phyloP scores from a whole-genome alignment of 768 basidiomycete species.

The Lepiota subincarnata region DNA sequence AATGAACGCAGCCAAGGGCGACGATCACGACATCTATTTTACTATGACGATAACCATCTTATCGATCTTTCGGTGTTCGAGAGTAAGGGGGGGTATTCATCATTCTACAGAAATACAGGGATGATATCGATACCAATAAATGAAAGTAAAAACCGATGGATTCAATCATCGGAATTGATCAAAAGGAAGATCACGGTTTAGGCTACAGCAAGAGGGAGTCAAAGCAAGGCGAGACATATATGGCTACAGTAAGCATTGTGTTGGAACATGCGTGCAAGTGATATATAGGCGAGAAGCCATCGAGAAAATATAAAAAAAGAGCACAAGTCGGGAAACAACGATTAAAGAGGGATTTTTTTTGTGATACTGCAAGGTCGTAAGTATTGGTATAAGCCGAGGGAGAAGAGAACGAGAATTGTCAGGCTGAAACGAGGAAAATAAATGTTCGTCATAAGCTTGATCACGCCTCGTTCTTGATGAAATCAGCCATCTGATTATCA shows the following conservation, averaged over 20 bases:
- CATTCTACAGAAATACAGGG: conserved; percentile 6
- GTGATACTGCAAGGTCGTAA: background rate
- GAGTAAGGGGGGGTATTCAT: background rate
- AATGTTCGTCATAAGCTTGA: background rate
- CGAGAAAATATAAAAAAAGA: background rate
- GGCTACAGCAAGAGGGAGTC: conserved; percentile 7
- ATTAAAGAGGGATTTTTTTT: background rate
- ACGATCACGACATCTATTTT: no score
- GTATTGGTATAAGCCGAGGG: background rate
- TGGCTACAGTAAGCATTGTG: conserved; percentile 9
- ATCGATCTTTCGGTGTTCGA: background rate
- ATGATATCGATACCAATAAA: conserved; percentile 8
- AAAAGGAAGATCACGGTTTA: background rate
- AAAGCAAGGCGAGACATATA: conserved; percentile 3
- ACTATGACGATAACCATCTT: no score
- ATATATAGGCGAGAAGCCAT: background rate
- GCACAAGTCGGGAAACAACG: background rate
- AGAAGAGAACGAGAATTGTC: background rate
- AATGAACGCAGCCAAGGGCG: no score
- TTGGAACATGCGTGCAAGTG: background rate
- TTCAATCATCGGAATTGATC: background rate
- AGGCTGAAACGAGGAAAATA: background rate
- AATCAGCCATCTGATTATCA: background rate
- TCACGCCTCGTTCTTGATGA: conserved; percentile 7
- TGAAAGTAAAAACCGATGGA: background rate